Percentiles rank a stretch among this genome's conserved stretches.
Conservation (phyloP, 1,284 basidiomycete genomes). For the Cystobasidium sp. region DNA sequence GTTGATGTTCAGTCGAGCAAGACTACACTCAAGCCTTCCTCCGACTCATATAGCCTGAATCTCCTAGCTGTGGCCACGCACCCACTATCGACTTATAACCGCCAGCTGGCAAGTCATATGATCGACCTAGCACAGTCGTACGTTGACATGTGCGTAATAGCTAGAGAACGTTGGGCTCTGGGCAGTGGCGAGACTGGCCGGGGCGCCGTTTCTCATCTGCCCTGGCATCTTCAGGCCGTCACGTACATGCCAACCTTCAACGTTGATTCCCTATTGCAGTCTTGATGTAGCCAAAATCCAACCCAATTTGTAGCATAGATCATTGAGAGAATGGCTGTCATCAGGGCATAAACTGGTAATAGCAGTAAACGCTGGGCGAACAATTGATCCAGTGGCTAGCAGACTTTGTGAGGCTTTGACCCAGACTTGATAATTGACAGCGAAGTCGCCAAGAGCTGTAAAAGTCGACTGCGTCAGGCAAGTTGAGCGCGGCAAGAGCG, state of each 20-base stretch:
- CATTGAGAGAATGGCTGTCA: neutral
- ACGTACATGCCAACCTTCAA: neutral
- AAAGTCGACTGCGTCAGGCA: neutral
- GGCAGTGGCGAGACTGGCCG: neutral
- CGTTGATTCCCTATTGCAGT: conserved; percentile 28
- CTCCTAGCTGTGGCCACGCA: conserved; percentile 45
- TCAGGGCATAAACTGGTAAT: neutral
- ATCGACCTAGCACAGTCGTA: conserved; percentile 48
- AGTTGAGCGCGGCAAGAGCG: conserved; percentile 12
- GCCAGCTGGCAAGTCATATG: conserved; percentile 43
- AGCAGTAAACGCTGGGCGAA: neutral
- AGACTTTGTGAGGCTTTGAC: conserved; percentile 41
- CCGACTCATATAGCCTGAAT: conserved; percentile 45
- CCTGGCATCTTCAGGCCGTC: conserved; percentile 25
- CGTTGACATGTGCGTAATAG: conserved; percentile 47
- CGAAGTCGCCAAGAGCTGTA: conserved; percentile 32
- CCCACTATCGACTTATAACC: conserved; percentile 45
- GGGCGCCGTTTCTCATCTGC: neutral
- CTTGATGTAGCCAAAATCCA: conserved; percentile 3
- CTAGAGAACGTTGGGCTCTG: conserved; percentile 43
- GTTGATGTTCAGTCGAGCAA: neutral
- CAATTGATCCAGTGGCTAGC: conserved; percentile 3
- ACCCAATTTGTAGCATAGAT: conserved; percentile 17
- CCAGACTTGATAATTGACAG: conserved; percentile 22
- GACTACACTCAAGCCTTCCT: neutral